Evolutionary conservation across 768 basidiomycete genomes (phyloP).

Genomic region (Asterophora lycoperdoides): DNA sequence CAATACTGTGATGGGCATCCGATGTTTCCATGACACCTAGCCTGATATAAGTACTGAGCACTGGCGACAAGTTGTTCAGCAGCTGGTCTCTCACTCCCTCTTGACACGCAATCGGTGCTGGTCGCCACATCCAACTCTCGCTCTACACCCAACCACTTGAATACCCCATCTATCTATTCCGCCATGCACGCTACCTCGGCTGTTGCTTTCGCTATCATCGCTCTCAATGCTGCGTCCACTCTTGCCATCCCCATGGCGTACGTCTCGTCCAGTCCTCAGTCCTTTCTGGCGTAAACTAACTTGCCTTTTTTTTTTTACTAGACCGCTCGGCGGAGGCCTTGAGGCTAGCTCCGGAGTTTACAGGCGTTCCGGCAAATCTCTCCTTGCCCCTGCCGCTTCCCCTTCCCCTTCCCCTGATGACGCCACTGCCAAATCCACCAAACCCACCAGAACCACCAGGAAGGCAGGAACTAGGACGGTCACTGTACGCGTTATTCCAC

Average conservation of each 20-base stretch:
- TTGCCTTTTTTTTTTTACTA: not conserved
- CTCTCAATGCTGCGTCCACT: slow-evolving; percentile 25
- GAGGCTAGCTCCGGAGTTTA: slow-evolving; percentile 19
- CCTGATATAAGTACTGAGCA: not conserved
- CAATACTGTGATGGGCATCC: too few species aligned
- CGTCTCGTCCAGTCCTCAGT: slow-evolving; percentile 5
- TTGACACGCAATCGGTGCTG: slow-evolving; percentile 28
- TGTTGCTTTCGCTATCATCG: slow-evolving; percentile 29
- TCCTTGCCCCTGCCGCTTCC: too few species aligned
- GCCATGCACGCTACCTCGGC: slow-evolving; percentile 25
- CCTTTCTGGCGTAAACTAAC: not conserved
- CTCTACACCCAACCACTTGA: slow-evolving; percentile 5
- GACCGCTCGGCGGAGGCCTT: slow-evolving; percentile 18
- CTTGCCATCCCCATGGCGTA: slow-evolving; percentile 27
- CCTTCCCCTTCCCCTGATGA: too few species aligned
- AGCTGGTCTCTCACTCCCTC: slow-evolving; percentile 34
- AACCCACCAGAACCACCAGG: not conserved
- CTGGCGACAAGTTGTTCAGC: slow-evolving; percentile 3
- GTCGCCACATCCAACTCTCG: slow-evolving; percentile 25
- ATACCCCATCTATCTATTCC: slow-evolving; percentile 10
- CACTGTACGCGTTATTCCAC: not conserved
- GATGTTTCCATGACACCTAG: slow-evolving; percentile 1
- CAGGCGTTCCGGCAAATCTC: slow-evolving; percentile 12
- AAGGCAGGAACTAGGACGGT: not conserved
- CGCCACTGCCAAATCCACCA: too few species aligned